Evolutionary conservation across 1,284 basidiomycete genomes (phyloP).

Genomic region (Sporisorium sorghi): DNA sequence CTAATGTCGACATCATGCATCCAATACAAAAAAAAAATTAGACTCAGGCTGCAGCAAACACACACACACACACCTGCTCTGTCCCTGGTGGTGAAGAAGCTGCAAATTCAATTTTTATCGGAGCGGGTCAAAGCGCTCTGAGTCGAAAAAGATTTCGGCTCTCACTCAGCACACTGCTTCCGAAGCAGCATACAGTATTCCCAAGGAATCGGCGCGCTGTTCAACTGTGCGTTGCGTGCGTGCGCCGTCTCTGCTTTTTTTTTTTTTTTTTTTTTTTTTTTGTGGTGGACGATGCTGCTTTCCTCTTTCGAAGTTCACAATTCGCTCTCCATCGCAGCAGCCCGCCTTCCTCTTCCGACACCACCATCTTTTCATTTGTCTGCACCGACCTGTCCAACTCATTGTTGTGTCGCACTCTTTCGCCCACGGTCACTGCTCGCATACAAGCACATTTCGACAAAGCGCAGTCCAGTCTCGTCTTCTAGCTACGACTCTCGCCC

Average conservation of each 20-base stretch:
- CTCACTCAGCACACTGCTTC: slow-evolving; percentile 7
- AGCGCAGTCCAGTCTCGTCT: background rate
- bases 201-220: background rate
- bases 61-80: no score
- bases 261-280: no score
- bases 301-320: no score
- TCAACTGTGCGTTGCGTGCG: slow-evolving; percentile 2
- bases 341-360: background rate
- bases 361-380: background rate
- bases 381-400: background rate
- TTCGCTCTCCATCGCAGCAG: background rate
- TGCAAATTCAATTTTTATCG: background rate
- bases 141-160: background rate
- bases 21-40: slow-evolving; percentile 13
- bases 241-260: background rate
- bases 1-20: slow-evolving; percentile 12
- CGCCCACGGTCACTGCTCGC: no score
- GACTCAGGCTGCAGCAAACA: slow-evolving; percentile 11
- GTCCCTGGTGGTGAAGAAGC: no score
- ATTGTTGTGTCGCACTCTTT: no score
- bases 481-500: background rate
- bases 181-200: background rate
- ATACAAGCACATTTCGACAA: no score
- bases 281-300: no score
- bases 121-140: slow-evolving; percentile 7